Evolutionary conservation across 805 yeast species (phyloP), one percentile per base, ranked within the genome.

Genomic region (Kuraishia cidri): DNA sequence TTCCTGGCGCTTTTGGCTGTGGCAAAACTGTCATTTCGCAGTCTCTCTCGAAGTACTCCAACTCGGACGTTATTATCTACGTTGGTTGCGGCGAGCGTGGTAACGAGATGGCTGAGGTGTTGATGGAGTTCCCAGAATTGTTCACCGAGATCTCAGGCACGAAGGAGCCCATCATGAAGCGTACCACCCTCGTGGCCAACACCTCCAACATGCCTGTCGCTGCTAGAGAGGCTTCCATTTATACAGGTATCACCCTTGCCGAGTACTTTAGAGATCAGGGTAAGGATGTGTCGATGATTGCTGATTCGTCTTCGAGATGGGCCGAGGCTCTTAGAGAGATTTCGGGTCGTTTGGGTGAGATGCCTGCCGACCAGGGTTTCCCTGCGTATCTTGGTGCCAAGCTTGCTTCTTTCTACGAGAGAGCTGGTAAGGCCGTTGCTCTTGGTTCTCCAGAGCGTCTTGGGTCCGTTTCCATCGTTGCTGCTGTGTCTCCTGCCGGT

Each of bases 301-400:
- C 99, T 39, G 99, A 92, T 62, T 92, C 98, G 5, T 90, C 97
- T 22, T 88, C 97, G 21, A 88, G 99, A 73, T 92, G 99, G 99
- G 99, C 99, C 29, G 99, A 92, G 71, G 99, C 99, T 41, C 74
- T 92, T 58, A 88, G 99, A 80, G 99, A 92, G 75, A 82, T 92
- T 60, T 88, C 97, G 33, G 99, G 99, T 75, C 94, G 99, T 75
- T 72, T 92, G 60, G 99, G 98, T 66, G 99, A 92, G 72, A 92
- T 92, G 99, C 99, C 99, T 58, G 99, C 99, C 41, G 99, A 92
- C 66, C 98, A 94, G 72, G 99, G 99, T 72, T 92, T 88, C 92
- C 99, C 99, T 40, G 99, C 99, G 33, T 92, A 92, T 60, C 72
- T 92, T 60, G 98, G 98, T 69, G 96, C 99, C 33, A 92, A 92